Percentiles rank a stretch among this genome's conserved stretches.
Evolutionary conservation across 805 yeast species (phyloP).

Genomic region (Teunomyces gatunensis): DNA sequence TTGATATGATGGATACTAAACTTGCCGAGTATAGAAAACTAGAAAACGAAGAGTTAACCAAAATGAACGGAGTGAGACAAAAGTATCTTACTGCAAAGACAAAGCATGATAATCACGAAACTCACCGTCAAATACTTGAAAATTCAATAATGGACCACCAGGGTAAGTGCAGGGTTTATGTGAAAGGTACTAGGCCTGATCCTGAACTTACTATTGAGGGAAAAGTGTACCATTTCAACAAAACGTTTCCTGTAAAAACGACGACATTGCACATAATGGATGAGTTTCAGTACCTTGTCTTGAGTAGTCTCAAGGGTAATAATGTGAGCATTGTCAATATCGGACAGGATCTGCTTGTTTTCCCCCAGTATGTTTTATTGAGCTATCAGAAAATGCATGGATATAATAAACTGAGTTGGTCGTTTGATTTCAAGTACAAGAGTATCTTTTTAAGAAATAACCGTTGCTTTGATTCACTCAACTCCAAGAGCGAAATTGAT

Average conservation of each 20-base stretch:
- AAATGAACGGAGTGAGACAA: neutral
- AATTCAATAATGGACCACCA: constrained; percentile 44
- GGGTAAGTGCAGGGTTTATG: constrained; percentile 24
- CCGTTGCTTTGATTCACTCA: neutral
- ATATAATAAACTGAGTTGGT: constrained; percentile 4
- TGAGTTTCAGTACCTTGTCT: constrained; percentile 21
- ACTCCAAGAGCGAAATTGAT: constrained; percentile 1
- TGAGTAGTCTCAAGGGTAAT: constrained; percentile 14
- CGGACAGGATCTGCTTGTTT: neutral
- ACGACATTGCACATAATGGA: constrained; percentile 12
- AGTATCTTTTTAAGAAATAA: constrained; percentile 6
- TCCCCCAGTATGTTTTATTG: neutral
- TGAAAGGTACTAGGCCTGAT: constrained; percentile 4
- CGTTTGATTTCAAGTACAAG: constrained; percentile 9
- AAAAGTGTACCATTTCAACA: constrained; percentile 13
- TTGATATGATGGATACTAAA: constrained; percentile 18
- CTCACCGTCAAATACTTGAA: constrained; percentile 44
- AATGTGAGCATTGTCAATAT: constrained; percentile 11
- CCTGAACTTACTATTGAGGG: neutral
- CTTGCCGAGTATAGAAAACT: constrained; percentile 15
- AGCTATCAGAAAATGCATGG: neutral
- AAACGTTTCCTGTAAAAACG: constrained; percentile 10
- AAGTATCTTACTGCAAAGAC: constrained; percentile 5
- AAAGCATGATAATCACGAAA: constrained; percentile 34
- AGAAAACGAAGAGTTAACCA: neutral